Evolutionary conservation across 2,329 filamentous ascomycete genomes (phyloP).

Genomic region (Talaromyces atroroseus): DNA sequence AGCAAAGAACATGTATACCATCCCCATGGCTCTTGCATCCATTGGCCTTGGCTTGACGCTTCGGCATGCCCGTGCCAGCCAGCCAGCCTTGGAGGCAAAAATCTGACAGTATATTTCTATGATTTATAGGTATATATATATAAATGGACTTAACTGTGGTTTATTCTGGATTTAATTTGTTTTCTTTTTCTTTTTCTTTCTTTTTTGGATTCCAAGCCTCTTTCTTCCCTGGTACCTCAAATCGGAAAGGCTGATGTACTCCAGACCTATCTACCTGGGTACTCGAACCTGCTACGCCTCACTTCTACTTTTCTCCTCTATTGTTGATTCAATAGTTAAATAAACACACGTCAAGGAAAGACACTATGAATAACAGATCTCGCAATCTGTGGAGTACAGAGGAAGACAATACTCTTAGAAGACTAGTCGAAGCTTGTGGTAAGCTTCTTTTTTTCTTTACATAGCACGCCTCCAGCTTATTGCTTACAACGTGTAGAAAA

Average conservation of each 20-base stretch:
- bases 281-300: no score
- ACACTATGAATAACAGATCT: slow-evolving; percentile 5
- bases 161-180: not conserved
- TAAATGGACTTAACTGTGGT: not conserved
- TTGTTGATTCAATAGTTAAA: not conserved
- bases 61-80: slow-evolving; percentile 5
- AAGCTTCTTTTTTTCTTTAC: not conserved
- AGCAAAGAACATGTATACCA: slow-evolving; percentile 4
- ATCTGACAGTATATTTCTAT: not conserved
- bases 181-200: no score
- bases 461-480: not conserved
- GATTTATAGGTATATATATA: not conserved
- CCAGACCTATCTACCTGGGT: no score
- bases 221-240: no score
- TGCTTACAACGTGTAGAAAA: slow-evolving; percentile 4
- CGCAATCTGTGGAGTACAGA: slow-evolving; percentile 14
- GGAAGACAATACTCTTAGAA: slow-evolving; percentile 11
- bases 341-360: not conserved
- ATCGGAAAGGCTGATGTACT: no score
- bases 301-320: not conserved
- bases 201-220: not conserved
- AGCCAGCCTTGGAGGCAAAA: not conserved
- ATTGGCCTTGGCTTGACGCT: slow-evolving; percentile 9
- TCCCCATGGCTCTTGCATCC: slow-evolving; percentile 2
- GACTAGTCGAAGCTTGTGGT: slow-evolving; percentile 12